Conservation (phyloP, 805 yeast species). For the Sungouiella blattae region DNA sequence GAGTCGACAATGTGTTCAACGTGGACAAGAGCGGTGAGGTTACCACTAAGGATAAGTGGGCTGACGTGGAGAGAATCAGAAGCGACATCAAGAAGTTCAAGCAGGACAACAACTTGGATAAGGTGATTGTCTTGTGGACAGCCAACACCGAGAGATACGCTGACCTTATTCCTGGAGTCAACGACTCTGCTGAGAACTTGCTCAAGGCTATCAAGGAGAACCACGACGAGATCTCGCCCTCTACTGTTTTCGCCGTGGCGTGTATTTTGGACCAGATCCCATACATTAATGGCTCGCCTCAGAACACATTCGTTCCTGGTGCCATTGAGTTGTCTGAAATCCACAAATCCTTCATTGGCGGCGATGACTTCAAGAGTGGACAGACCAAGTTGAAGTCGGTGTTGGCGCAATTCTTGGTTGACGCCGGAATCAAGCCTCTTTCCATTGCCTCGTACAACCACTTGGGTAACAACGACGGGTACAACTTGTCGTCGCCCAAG, state of each 20-base stretch:
- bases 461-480: constrained; percentile 95
- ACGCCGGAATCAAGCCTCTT: constrained; percentile 93
- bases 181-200: constrained; percentile 83
- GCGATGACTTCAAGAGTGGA: constrained; percentile 96
- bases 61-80: constrained; percentile 83
- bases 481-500: constrained; percentile 82
- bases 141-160: constrained; percentile 96
- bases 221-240: constrained; percentile 84
- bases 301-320: constrained; percentile 96
- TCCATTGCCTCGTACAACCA: constrained; percentile 96
- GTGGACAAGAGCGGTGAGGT: constrained; percentile 48
- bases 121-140: constrained; percentile 91
- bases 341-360: constrained; percentile 77
- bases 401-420: constrained; percentile 90
- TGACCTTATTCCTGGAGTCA: constrained; percentile 71
- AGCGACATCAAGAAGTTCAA: constrained; percentile 80
- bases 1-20: constrained; percentile 85
- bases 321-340: constrained; percentile 83
- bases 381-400: constrained; percentile 97
- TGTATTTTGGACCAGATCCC: constrained; percentile 84
- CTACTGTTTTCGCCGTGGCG: constrained; percentile 93
- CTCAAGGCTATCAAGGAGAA: constrained; percentile 68
- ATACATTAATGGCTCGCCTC: constrained; percentile 95
- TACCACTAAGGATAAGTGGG: constrained; percentile 70
- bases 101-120: constrained; percentile 66